A percentile compares a stretch with the other conserved stretches of the same genome.
Conservation (phyloP, 176 grass and related monocot species). For the Musa beccarii region DNA sequence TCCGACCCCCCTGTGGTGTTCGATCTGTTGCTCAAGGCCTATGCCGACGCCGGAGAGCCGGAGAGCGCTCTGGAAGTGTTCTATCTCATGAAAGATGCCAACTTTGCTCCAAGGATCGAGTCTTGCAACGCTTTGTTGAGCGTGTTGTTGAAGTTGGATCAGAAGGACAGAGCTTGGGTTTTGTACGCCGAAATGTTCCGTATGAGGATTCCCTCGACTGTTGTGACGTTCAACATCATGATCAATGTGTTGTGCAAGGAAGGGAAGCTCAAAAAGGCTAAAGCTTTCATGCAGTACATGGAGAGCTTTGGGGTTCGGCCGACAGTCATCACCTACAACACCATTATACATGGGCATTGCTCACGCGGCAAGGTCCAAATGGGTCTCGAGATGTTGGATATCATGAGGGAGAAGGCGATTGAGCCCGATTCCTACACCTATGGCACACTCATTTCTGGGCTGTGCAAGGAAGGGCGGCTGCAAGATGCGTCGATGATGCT, state of each 20-base stretch:
- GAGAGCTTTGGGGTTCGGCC: neutral
- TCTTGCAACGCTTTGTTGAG: slow-evolving; percentile 11
- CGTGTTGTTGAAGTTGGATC: neutral
- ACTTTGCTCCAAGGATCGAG: neutral
- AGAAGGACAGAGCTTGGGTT: neutral
- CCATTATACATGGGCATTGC: slow-evolving; percentile 9
- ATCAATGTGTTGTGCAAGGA: slow-evolving; percentile 20
- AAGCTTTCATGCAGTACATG: slow-evolving; percentile 7
- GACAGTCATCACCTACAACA: slow-evolving; percentile 14
- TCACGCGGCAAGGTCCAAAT: neutral
- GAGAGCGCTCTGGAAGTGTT: neutral
- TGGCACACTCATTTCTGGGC: neutral
- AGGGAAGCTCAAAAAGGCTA: slow-evolving; percentile 9
- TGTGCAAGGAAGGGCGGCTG: neutral
- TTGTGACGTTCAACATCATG: slow-evolving; percentile 13
- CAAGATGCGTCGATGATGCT: neutral
- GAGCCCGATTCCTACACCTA: slow-evolving; percentile 13
- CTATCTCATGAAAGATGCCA: slow-evolving; percentile 10
- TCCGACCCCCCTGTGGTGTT: neutral
- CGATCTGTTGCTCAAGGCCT: slow-evolving; percentile 11
- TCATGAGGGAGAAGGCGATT: slow-evolving; percentile 12
- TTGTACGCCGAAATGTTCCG: slow-evolving; percentile 17
- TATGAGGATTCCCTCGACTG: slow-evolving; percentile 4
- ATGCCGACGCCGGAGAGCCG: neutral
- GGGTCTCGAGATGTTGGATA: slow-evolving; percentile 3